Percentiles rank a stretch among this genome's conserved stretches.
Conservation (phyloP, 1,284 basidiomycete genomes). For the Ganoderma multipileum region DNA sequence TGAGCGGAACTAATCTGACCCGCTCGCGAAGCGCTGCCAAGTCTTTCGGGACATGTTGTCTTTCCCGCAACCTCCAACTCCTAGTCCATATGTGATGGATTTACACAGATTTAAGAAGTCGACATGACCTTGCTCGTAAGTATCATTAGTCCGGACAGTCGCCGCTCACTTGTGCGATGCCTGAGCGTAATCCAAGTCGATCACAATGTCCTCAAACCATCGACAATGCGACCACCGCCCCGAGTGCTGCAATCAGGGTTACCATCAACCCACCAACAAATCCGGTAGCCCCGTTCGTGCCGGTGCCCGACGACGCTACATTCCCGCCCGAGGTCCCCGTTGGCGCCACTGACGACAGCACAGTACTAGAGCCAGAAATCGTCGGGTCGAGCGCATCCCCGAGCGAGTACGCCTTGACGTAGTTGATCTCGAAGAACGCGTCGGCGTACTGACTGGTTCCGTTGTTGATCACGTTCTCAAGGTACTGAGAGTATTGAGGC, state of each 20-base stretch:
- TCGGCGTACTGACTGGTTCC: constrained; percentile 52
- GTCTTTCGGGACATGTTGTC: constrained; percentile 9
- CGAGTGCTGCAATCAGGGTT: neutral
- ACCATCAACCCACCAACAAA: neutral
- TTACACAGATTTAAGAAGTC: too few relatives aligned
- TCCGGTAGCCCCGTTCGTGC: neutral
- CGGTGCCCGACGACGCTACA: neutral
- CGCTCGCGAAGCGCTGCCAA: constrained; percentile 3
- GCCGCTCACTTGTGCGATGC: neutral
- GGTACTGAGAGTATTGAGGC: constrained; percentile 42
- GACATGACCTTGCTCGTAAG: neutral
- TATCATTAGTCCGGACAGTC: neutral
- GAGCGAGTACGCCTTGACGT: constrained; percentile 50
- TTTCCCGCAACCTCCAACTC: neutral
- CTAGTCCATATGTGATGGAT: too few relatives aligned
- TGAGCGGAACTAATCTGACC: too few relatives aligned
- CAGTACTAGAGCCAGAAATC: neutral
- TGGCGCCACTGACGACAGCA: neutral
- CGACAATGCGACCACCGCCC: neutral
- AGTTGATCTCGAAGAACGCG: constrained; percentile 60
- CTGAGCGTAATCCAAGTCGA: neutral
- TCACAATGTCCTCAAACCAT: neutral
- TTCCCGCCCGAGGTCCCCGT: neutral
- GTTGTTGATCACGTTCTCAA: constrained; percentile 60
- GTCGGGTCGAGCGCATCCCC: constrained; percentile 11